phyloP scores from a whole-genome alignment of 805 yeast species.

The Cyberlindnera sargentensis region DNA sequence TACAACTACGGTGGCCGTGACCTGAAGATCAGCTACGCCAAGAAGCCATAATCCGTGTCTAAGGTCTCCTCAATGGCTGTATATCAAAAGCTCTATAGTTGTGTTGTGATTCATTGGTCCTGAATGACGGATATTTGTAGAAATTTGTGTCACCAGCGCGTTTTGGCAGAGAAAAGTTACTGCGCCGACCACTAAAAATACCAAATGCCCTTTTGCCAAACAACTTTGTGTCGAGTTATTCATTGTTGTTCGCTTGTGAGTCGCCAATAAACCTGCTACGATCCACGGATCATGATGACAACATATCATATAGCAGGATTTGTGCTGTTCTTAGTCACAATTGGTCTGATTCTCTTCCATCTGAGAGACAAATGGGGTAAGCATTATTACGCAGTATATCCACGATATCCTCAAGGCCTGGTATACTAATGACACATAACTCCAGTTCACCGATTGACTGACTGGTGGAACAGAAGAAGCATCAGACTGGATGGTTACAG shows the following conservation, averaged over 20 bases:
- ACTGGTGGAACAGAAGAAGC: slow-evolving; percentile 19
- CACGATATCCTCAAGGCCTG: neutral
- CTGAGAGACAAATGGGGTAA: slow-evolving; percentile 15
- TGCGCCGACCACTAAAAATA: too few species aligned
- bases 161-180: too few species aligned
- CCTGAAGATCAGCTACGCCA: slow-evolving; percentile 61
- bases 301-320: neutral
- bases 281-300: neutral
- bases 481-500: slow-evolving; percentile 22
- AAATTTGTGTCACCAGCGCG: too few species aligned
- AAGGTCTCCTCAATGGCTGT: too few species aligned
- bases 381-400: neutral
- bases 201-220: too few species aligned
- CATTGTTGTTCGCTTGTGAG: too few species aligned
- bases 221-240: too few species aligned
- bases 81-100: too few species aligned
- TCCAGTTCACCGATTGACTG: slow-evolving; percentile 15
- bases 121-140: too few species aligned
- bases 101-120: too few species aligned
- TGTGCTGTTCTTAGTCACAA: neutral
- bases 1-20: slow-evolving; percentile 83
- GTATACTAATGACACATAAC: neutral
- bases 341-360: slow-evolving; percentile 3
- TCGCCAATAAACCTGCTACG: too few species aligned
- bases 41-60: slow-evolving; percentile 4